These are phyloP conservation scores for Cutaneotrichosporon spelunceum DNA, from an alignment of 1,284 basidiomycete species.

Conservation along the genomic window DNA sequence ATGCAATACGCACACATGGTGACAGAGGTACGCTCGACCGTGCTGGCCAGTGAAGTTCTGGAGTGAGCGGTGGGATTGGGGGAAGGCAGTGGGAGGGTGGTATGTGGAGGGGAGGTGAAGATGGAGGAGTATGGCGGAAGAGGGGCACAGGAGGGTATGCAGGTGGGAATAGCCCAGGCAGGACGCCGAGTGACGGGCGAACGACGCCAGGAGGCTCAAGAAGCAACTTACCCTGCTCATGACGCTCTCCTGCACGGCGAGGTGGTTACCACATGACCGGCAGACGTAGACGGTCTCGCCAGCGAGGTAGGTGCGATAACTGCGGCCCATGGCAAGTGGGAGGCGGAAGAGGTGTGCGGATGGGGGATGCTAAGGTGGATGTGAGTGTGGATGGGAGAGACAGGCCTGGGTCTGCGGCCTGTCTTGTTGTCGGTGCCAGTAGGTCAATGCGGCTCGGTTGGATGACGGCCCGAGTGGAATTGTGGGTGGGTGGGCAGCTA, in stretches of 20 bases:
- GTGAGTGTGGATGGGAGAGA: background rate
- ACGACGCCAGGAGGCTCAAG: too few relatives aligned
- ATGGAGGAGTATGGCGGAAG: too few relatives aligned
- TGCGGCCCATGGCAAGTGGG: slow-evolving; percentile 48
- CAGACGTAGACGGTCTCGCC: slow-evolving; percentile 90
- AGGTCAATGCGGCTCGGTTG: too few relatives aligned
- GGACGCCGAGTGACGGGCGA: too few relatives aligned
- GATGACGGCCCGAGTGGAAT: too few relatives aligned
- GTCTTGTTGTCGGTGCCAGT: background rate
- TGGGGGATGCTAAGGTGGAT: background rate
- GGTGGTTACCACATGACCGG: slow-evolving; percentile 83
- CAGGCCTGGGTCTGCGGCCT: background rate
- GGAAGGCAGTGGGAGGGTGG: background rate
- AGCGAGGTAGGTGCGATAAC: slow-evolving; percentile 71
- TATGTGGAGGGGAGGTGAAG: background rate
- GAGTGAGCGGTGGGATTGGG: background rate
- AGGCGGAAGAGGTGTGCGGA: too few relatives aligned
- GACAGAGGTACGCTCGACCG: slow-evolving; percentile 89
- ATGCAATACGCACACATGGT: slow-evolving; percentile 68
- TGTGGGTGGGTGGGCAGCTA: background rate
- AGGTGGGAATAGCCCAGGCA: too few relatives aligned
- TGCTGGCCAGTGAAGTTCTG: slow-evolving; percentile 76
- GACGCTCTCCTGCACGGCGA: slow-evolving; percentile 87
- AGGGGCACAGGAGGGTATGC: background rate
- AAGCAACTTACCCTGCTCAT: slow-evolving; percentile 76